Base-by-base conservation (phyloP, 768 basidiomycete species). In the Hortiboletus flavorubellus region DNA sequence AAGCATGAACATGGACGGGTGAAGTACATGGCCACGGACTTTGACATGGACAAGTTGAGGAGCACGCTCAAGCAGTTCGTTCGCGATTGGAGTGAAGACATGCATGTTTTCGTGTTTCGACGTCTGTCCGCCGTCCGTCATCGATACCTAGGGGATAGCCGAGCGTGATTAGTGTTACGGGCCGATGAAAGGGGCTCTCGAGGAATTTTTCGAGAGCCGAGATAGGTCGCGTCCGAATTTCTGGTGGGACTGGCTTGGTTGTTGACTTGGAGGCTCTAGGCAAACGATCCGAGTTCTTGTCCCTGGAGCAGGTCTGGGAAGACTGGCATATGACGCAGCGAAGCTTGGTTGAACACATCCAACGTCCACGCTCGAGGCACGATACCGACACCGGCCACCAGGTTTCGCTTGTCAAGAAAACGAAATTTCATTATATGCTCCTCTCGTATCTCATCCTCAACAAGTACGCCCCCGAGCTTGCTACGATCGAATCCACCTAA, bases 381-480 rank as follows among this genome's bases (percentile, higher is more conserved):
- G 14, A 21, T n/a, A 8, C 41, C 56, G n/a, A 59, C 41, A 14
- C 11, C 38, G 46, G 43, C 1, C 45, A 9, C 49, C 45, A 93
- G 94, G 94, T 4, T 98, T 93, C 62, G 73, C 88, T 1, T 93
- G 89, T 59, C 94, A 96, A 70, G 94, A 90, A 21, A 97, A 97
- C 67, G 95, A 98, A 71, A 71, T 97, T 97, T 33, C 89, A 95
- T 60, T 93, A 92, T 71, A 96, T 95, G 93, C 80, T 98, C 12
- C 82, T 98, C 5, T 97, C 95, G 5, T 87, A 86, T 66, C 90
- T 89, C 68, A 84, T 97, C 18, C 75, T 98, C 46, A 98, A 98
- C 67, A 81, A 80, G 93, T 93, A 62, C 10, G 80, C 43, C 46
- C 49, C 49, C 38, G 23, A 49, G 5, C 23, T 45, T 18, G 2